A percentile compares a stretch with the other conserved stretches of the same genome.
Evolutionary conservation across 2,329 filamentous ascomycete genomes (phyloP).

Genomic region (Plectosphaerella cucumerina): DNA sequence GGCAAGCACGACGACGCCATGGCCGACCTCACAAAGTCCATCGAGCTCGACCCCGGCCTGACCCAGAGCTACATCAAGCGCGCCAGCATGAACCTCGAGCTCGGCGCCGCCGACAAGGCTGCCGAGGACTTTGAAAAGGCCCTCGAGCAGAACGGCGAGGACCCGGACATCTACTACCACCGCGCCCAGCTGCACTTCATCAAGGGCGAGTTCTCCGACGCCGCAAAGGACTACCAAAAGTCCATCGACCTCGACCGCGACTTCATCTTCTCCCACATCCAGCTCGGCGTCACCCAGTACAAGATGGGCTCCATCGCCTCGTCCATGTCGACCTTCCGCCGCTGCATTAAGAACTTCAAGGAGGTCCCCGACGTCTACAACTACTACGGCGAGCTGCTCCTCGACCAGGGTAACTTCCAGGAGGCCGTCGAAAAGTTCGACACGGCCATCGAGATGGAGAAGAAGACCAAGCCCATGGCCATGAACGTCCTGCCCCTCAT

Average conservation of each 20-base stretch:
- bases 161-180: conserved; percentile 99
- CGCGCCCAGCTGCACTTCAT: conserved; percentile 98
- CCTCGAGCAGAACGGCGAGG: conserved; percentile 76
- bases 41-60: conserved; percentile 81
- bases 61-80: conserved; percentile 99
- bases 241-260: conserved; percentile 93
- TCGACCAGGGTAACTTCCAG: conserved; percentile 93
- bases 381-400: conserved; percentile 95
- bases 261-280: conserved; percentile 99
- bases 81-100: conserved; percentile 94
- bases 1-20: conserved; percentile 84
- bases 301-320: conserved; percentile 99
- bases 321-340: conserved; percentile 96
- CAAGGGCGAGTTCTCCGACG: conserved; percentile 85
- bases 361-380: conserved; percentile 98
- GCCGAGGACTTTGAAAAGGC: conserved; percentile 84
- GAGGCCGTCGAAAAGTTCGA: conserved; percentile 98
- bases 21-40: conserved; percentile 83
- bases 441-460: conserved; percentile 98
- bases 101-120: conserved; percentile 82
- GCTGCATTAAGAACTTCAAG: conserved; percentile 97
- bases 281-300: conserved; percentile 98
- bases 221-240: conserved; percentile 98
- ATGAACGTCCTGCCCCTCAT: conserved; percentile 98
- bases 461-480: conserved; percentile 83